phyloP scores from a whole-genome alignment of 805 yeast genomes.

The Tetrapisispora arboricola region DNA sequence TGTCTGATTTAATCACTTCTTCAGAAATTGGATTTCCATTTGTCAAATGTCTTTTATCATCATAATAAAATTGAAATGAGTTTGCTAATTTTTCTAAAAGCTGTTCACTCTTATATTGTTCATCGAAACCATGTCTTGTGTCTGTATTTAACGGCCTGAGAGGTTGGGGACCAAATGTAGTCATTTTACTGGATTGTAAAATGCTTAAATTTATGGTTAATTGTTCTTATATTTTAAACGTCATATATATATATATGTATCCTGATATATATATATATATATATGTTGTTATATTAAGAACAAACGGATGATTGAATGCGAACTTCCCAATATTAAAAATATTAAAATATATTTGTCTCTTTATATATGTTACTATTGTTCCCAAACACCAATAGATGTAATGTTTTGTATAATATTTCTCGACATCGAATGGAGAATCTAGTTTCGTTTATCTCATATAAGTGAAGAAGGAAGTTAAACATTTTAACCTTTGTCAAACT shows the following conservation, averaged over 20 bases:
- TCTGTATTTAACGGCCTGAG: constrained; percentile 42
- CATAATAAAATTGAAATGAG: constrained; percentile 74
- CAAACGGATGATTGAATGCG: too few species aligned
- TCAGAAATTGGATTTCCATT: constrained; percentile 69
- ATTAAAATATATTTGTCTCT: too few species aligned
- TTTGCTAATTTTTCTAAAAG: constrained; percentile 46
- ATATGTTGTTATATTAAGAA: too few species aligned
- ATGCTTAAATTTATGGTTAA: too few species aligned
- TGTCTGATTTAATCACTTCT: constrained; percentile 38
- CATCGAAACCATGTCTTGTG: constrained; percentile 62
- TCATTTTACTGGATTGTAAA: constrained; percentile 13
- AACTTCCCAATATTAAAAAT: not conserved
- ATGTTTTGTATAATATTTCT: too few species aligned
- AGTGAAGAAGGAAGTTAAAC: too few species aligned
- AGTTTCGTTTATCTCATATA: too few species aligned
- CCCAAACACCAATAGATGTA: too few species aligned
- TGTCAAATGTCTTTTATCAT: constrained; percentile 84
- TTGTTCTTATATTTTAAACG: not conserved
- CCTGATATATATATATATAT: too few species aligned
- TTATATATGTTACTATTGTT: too few species aligned
- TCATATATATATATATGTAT: not conserved
- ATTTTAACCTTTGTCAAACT: too few species aligned
- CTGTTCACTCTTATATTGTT: constrained; percentile 40
- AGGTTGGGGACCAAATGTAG: constrained; percentile 30
- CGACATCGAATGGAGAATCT: too few species aligned